Percentiles rank a stretch among this genome's conserved stretches.
Conservation (phyloP, 768 basidiomycete species). For the Hygrophoropsis aurantiaca region DNA sequence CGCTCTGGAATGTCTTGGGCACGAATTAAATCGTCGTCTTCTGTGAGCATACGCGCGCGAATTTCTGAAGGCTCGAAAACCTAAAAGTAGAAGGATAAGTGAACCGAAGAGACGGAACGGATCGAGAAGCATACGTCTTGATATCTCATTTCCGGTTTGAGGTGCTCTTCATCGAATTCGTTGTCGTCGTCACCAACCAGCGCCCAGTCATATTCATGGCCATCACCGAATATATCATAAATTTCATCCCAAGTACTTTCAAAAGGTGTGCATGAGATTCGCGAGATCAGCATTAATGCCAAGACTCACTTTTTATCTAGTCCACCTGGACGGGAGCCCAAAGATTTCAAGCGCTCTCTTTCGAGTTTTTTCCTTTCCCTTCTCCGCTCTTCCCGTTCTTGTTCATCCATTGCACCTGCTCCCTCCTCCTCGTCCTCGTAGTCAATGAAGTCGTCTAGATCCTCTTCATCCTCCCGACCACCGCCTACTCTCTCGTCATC, state of each 20-base stretch:
- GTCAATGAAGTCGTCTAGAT: constrained; percentile 75
- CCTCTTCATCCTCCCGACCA: constrained; percentile 54
- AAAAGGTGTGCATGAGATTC: constrained; percentile 12
- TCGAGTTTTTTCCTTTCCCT: constrained; percentile 64
- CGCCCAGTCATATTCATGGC: constrained; percentile 95
- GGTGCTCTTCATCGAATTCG: constrained; percentile 46
- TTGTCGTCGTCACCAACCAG: constrained; percentile 74
- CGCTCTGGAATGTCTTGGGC: constrained; percentile 91
- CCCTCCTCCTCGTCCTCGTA: constrained; percentile 82
- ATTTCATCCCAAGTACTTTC: constrained; percentile 92
- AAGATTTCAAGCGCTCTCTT: constrained; percentile 63
- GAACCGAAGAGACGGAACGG: constrained; percentile 1
- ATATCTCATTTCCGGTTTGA: constrained; percentile 77
- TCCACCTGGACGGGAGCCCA: constrained; percentile 68
- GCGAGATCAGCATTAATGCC: neutral
- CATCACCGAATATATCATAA: constrained; percentile 94
- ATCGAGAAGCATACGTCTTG: constrained; percentile 60
- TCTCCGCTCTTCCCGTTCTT: constrained; percentile 72
- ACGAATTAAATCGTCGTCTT: constrained; percentile 92
- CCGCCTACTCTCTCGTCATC: constrained; percentile 66
- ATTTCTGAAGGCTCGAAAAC: constrained; percentile 99
- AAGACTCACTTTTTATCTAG: constrained; percentile 78
- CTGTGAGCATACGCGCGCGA: constrained; percentile 81
- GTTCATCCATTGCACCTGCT: constrained; percentile 75
- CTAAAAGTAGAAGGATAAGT: constrained; percentile 39